Evolutionary conservation across 495 filamentous ascomycete species (phyloP).

Genomic region (Darksidea phi): DNA sequence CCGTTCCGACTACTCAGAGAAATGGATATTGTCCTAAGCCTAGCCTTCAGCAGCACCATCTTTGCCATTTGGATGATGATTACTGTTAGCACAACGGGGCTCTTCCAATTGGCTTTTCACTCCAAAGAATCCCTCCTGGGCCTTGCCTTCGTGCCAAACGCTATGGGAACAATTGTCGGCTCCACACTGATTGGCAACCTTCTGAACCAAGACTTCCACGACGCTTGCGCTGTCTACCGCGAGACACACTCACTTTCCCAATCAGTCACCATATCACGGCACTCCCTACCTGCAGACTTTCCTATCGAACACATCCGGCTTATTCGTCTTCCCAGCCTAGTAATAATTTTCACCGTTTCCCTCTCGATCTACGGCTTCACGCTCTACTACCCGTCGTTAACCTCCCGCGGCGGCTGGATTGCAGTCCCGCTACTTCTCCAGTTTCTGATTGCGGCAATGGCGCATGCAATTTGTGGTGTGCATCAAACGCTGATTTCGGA

Average conservation of each 20-base stretch:
- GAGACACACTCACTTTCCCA: neutral
- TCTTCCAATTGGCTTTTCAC: conserved; percentile 43
- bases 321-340: neutral
- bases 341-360: neutral
- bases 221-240: neutral
- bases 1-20: conserved; percentile 48
- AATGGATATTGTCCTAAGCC: conserved; percentile 48
- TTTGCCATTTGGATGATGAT: conserved; percentile 55
- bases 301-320: conserved; percentile 9
- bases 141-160: conserved; percentile 48
- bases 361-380: conserved; percentile 14
- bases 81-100: conserved; percentile 46
- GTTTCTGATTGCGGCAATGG: conserved; percentile 5
- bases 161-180: conserved; percentile 20
- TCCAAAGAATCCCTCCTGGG: conserved; percentile 45
- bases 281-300: conserved; percentile 5
- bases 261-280: neutral
- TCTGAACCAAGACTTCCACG: conserved; percentile 1
- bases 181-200: conserved; percentile 8
- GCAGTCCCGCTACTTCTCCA: conserved; percentile 3
- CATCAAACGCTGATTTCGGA: conserved; percentile 15
- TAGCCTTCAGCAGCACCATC: conserved; percentile 48
- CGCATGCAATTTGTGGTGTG: conserved; percentile 7
- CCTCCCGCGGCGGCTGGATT: conserved; percentile 1
- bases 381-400: neutral